Evolutionary conservation across 2,329 filamentous ascomycete genomes (phyloP).

Genomic region (Nothophaeocryptopus gaeumannii): DNA sequence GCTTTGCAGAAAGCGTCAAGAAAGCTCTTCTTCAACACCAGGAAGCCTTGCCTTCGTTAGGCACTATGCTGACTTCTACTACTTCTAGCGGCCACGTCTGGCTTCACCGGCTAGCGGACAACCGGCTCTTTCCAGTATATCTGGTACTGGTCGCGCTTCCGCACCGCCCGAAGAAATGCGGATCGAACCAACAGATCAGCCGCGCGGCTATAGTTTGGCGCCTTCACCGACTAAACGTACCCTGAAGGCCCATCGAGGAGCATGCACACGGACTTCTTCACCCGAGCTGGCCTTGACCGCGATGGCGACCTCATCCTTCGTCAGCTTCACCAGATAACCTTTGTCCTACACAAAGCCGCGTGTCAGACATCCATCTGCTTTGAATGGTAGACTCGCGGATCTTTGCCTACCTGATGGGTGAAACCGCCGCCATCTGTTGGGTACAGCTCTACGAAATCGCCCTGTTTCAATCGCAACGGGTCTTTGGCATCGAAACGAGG

Average conservation of each 20-base stretch:
- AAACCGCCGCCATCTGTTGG: slow-evolving; percentile 60
- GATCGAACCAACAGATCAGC: no score
- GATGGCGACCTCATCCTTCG: slow-evolving; percentile 57
- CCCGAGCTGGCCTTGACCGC: slow-evolving; percentile 47
- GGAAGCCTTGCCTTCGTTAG: slow-evolving; percentile 19
- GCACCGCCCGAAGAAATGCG: no score
- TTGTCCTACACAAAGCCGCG: slow-evolving; percentile 42
- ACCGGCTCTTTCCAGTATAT: no score
- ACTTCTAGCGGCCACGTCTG: no score
- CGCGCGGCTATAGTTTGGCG: slow-evolving; percentile 29
- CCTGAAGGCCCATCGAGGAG: slow-evolving; percentile 60
- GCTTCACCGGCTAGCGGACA: no score
- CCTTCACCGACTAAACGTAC: slow-evolving; percentile 36
- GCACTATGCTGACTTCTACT: slow-evolving; percentile 8
- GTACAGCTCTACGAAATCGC: slow-evolving; percentile 57
- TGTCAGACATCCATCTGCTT: neutral
- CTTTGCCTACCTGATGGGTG: slow-evolving; percentile 42
- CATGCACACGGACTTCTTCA: slow-evolving; percentile 55
- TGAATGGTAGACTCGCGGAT: neutral
- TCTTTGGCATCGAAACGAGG: slow-evolving; percentile 50
- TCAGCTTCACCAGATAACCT: slow-evolving; percentile 55
- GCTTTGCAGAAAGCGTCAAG: slow-evolving; percentile 14
- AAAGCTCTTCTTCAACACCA: slow-evolving; percentile 10
- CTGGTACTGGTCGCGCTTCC: no score
- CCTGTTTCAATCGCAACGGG: slow-evolving; percentile 52